Evolutionary conservation across 345 rosid species (phyloP).

Genomic region (Murraya koenigii): DNA sequence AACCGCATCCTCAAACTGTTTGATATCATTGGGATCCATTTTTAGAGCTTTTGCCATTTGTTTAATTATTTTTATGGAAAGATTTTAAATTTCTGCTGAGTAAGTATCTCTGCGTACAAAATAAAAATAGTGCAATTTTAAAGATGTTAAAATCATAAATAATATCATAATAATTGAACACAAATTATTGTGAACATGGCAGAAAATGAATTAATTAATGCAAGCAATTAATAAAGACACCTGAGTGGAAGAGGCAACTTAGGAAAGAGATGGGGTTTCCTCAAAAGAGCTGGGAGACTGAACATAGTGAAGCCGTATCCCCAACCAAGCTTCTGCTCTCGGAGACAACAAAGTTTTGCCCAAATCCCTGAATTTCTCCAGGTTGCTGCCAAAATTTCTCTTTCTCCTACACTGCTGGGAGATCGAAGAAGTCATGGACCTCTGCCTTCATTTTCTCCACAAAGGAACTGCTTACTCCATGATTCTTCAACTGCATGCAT

Average conservation of each 20-base stretch:
- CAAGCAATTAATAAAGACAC: background rate
- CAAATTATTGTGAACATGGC: no score
- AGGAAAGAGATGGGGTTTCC: background rate
- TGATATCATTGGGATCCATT: background rate
- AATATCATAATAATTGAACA: no score
- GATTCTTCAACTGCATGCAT: background rate
- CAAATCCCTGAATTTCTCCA: background rate
- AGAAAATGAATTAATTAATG: background rate
- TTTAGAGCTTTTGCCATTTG: background rate
- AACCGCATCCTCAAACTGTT: background rate
- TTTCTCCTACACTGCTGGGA: background rate
- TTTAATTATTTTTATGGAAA: background rate
- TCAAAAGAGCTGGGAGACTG: background rate
- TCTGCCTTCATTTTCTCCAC: background rate
- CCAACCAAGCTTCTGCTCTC: background rate
- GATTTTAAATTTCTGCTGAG: background rate
- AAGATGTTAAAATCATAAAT: no score
- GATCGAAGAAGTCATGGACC: background rate
- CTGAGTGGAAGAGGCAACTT: background rate
- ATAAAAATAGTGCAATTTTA: no score
- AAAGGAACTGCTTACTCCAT: background rate
- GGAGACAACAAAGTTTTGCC: background rate
- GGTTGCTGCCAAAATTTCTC: background rate
- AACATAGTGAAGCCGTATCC: background rate
- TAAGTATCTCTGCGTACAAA: background rate